Conservation (phyloP, 164 flowering plant genomes). For the Vitis riparia region DNA sequence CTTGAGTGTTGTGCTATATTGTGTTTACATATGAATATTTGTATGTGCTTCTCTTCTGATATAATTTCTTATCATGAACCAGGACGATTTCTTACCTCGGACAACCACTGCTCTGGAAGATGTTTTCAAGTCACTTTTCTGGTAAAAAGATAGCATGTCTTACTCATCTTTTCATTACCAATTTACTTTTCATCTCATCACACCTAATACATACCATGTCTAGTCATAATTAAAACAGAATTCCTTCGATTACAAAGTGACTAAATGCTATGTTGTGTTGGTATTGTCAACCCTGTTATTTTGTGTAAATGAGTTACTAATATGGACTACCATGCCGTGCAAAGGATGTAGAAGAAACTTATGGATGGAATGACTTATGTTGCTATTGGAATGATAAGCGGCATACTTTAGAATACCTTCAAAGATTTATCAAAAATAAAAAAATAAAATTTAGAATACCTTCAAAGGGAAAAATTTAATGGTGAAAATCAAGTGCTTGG, state of each 20-base stretch:
- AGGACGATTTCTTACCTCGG: slow-evolving; percentile 73
- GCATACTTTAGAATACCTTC: background rate
- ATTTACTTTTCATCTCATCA: background rate
- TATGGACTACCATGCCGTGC: background rate
- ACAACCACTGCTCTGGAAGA: slow-evolving; percentile 64
- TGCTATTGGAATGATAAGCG: background rate
- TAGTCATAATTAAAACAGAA: background rate
- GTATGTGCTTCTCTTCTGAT: background rate
- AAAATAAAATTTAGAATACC: background rate
- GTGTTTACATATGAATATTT: slow-evolving; percentile 2
- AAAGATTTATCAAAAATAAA: background rate
- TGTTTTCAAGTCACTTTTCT: slow-evolving; percentile 59
- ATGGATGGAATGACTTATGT: background rate
- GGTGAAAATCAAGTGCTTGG: background rate
- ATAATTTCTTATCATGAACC: slow-evolving; percentile 18
- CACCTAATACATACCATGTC: background rate
- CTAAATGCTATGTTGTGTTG: no score
- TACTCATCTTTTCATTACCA: slow-evolving; percentile 21
- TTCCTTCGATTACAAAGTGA: no score
- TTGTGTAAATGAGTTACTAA: background rate
- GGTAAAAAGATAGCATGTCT: slow-evolving; percentile 46
- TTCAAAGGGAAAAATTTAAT: background rate
- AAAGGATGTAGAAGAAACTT: background rate
- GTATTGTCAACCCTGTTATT: background rate
- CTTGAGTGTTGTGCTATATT: background rate